These are phyloP conservation scores for Polytrichum formosum DNA, from an alignment of 225 moss, liverwort and hornwort genomes.

Conservation along the genomic window DNA sequence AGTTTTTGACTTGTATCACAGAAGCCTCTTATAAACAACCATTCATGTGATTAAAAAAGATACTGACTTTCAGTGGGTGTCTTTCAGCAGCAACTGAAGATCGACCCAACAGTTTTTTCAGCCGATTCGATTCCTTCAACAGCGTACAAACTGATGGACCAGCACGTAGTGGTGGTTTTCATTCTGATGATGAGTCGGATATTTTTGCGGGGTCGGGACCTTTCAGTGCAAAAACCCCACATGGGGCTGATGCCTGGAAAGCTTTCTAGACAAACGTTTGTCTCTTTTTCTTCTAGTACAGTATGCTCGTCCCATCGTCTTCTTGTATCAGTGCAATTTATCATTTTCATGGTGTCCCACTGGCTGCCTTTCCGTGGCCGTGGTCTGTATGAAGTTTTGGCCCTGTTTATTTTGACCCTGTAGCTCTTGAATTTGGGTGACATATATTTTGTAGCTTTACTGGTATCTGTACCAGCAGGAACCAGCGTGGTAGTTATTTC, in stretches of 20 bases:
- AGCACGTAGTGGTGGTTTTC: slow-evolving; percentile 49
- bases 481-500: slow-evolving; percentile 14
- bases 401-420: slow-evolving; percentile 1
- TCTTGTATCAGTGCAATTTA: slow-evolving; percentile 23
- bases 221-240: slow-evolving; percentile 65
- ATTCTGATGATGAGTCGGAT: slow-evolving; percentile 76
- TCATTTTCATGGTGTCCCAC: slow-evolving; percentile 7
- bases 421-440: too few species aligned
- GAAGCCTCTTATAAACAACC: background rate
- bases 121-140: slow-evolving; percentile 81
- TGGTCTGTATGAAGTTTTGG: slow-evolving; percentile 18
- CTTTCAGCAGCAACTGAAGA: slow-evolving; percentile 43
- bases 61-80: slow-evolving; percentile 2
- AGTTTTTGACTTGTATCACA: background rate
- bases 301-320: slow-evolving; percentile 9
- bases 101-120: slow-evolving; percentile 32
- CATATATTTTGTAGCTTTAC: slow-evolving; percentile 6
- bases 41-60: background rate
- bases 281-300: slow-evolving; percentile 4
- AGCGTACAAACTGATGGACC: slow-evolving; percentile 69
- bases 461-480: background rate
- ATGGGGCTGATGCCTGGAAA: slow-evolving; percentile 73
- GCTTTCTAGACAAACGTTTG: slow-evolving; percentile 41
- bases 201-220: slow-evolving; percentile 66
- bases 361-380: slow-evolving; percentile 3